phyloP scores from a whole-genome alignment of 1,284 basidiomycete genomes.

The Cutaneotrichosporon curvatum region DNA sequence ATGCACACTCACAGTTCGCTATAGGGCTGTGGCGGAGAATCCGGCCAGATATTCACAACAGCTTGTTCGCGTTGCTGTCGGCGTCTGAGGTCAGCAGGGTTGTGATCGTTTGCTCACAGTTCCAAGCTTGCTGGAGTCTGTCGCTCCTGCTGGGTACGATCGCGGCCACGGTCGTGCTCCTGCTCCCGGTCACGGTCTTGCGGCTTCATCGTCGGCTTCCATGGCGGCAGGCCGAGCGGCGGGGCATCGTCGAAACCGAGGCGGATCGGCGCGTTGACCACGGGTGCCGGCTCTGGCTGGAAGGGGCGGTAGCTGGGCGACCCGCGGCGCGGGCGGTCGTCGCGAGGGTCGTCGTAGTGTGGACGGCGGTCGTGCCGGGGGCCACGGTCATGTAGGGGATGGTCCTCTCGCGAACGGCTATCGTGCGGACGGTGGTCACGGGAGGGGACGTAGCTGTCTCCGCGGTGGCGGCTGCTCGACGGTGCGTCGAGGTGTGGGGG shows the following conservation, averaged over 20 bases:
- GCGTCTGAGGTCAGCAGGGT: conserved; percentile 58
- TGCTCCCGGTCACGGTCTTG: background rate
- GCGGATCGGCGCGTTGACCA: conserved; percentile 1
- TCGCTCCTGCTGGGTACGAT: background rate
- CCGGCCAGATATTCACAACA: conserved; percentile 69
- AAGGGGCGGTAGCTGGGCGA: no score
- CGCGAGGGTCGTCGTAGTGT: no score
- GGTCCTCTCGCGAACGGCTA: no score
- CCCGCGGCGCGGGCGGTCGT: no score
- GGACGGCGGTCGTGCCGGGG: no score
- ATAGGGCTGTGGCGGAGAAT: conserved; percentile 54
- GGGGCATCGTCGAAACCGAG: conserved; percentile 4
- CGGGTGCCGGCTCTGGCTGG: background rate
- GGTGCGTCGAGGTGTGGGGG: no score
- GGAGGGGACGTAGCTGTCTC: no score
- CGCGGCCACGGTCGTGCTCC: background rate
- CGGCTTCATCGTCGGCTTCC: background rate
- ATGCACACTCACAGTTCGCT: conserved; percentile 1
- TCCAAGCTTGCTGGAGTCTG: conserved; percentile 7
- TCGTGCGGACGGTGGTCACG: no score
- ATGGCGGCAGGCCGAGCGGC: conserved; percentile 3
- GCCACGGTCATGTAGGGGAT: no score
- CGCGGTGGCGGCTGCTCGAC: no score
- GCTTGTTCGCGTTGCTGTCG: conserved; percentile 61
- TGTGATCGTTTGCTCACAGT: no score